A percentile compares a stretch with the other conserved stretches of the same genome.
These are phyloP conservation scores for Rhodotorula sp. DNA, from an alignment of 1,284 basidiomycete species.

Conservation along the genomic window DNA sequence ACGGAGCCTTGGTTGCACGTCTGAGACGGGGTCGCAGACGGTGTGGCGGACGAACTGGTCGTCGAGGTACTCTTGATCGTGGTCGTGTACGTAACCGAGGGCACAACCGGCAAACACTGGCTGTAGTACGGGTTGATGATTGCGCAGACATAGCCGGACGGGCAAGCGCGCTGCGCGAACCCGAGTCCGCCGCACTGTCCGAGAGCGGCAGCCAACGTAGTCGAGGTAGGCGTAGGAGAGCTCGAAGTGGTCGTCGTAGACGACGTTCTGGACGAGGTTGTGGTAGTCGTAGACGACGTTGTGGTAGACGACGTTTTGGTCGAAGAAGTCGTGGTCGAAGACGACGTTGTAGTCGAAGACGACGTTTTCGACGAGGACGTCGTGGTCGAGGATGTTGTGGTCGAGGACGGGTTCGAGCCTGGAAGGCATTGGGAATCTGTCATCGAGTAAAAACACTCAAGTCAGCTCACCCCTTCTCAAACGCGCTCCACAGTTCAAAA, in stretches of 20 bases:
- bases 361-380: not conserved
- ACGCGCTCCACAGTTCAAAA: too few relatives aligned
- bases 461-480: not conserved
- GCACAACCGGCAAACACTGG: slow-evolving; percentile 8
- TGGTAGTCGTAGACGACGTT: not conserved
- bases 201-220: not conserved
- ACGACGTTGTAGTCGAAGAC: not conserved
- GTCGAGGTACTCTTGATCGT: not conserved
- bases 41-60: not conserved
- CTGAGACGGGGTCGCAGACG: not conserved
- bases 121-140: slow-evolving; percentile 11
- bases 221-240: not conserved
- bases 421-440: slow-evolving; percentile 8
- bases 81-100: not conserved
- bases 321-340: not conserved
- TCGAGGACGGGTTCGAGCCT: not conserved
- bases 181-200: slow-evolving; percentile 13
- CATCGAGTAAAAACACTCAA: not conserved
- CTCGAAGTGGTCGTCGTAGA: not conserved
- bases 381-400: not conserved
- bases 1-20: not conserved
- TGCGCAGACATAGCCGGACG: slow-evolving; percentile 1
- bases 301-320: not conserved
- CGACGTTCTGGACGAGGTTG: not conserved
- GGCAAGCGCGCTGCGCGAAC: not conserved